Conservation (phyloP, 2,329 filamentous ascomycete genomes). For the Nannizziopsis barbatae region DNA sequence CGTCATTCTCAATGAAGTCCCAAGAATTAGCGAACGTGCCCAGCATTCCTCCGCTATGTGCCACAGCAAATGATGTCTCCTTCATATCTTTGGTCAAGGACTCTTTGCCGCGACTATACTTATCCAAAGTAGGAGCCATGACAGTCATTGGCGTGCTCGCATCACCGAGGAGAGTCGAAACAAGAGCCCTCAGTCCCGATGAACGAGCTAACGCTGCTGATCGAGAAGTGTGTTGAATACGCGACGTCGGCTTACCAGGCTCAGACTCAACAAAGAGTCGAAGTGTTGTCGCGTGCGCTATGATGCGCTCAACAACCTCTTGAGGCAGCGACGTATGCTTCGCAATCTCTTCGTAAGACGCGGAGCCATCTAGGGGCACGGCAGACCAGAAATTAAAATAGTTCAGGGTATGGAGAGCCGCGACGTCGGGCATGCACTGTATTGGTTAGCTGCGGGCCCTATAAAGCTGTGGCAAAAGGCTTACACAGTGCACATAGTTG, state of each 20-base stretch:
- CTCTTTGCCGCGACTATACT: constrained; percentile 9
- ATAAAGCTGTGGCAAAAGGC: not conserved
- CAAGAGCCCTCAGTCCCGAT: constrained; percentile 8
- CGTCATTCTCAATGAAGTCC: constrained; percentile 24
- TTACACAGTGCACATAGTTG: constrained; percentile 11
- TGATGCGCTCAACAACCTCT: constrained; percentile 31
- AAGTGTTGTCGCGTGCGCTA: constrained; percentile 32
- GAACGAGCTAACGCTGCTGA: constrained; percentile 11
- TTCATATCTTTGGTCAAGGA: constrained; percentile 9
- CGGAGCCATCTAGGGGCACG: constrained; percentile 39
- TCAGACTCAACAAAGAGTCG: constrained; percentile 24
- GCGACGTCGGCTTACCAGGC: constrained; percentile 7
- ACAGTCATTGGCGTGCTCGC: constrained; percentile 9
- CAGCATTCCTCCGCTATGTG: constrained; percentile 7
- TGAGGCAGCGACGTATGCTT: constrained; percentile 29
- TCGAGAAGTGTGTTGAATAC: constrained; percentile 10
- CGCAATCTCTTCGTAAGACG: constrained; percentile 36
- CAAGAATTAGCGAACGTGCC: constrained; percentile 15
- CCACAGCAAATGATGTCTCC: constrained; percentile 6
- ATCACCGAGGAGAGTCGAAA: constrained; percentile 10
- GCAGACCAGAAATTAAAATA: constrained; percentile 44
- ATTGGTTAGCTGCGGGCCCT: not conserved
- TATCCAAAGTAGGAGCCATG: constrained; percentile 11
- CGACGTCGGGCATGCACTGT: constrained; percentile 37
- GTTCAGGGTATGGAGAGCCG: constrained; percentile 38